A percentile compares a stretch with the other conserved stretches of the same genome.
phyloP scores from a whole-genome alignment of 306 rosid species.

The Castanopsis chinensis region DNA sequence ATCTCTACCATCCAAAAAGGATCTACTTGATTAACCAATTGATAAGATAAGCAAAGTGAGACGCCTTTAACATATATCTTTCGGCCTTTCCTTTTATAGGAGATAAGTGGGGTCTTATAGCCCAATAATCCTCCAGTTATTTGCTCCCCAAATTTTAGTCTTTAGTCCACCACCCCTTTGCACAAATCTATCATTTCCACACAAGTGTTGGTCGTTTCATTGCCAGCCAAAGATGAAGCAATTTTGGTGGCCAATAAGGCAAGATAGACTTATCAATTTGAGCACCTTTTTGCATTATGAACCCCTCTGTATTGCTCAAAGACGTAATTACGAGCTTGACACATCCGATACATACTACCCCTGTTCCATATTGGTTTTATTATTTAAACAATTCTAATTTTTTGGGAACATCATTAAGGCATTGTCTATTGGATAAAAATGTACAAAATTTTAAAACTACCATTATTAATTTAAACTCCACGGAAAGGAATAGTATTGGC shows the following conservation, averaged over 20 bases:
- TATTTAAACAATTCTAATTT: no score
- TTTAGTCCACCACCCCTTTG: not conserved
- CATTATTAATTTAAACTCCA: no score
- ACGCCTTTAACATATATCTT: not conserved
- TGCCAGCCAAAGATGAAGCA: slow-evolving; percentile 1
- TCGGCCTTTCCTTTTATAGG: not conserved
- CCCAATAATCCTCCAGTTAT: slow-evolving; percentile 22
- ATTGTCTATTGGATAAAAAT: no score
- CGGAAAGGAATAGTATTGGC: no score
- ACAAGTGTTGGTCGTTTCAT: slow-evolving; percentile 10
- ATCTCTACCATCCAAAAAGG: slow-evolving; percentile 21
- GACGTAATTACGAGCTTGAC: not conserved
- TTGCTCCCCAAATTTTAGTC: not conserved
- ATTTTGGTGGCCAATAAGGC: slow-evolving; percentile 9
- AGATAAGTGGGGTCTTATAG: slow-evolving; percentile 9
- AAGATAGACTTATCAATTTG: not conserved
- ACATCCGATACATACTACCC: not conserved
- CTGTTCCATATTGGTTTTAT: no score
- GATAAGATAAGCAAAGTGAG: slow-evolving; percentile 6
- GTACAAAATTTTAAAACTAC: no score
- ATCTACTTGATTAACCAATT: slow-evolving; percentile 14
- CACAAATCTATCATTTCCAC: slow-evolving; percentile 19
- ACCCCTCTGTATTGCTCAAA: not conserved
- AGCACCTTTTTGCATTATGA: not conserved
- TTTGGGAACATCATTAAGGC: no score